Conservation (phyloP, 768 basidiomycete genomes). For the Sporobolomyces pararoseus region DNA sequence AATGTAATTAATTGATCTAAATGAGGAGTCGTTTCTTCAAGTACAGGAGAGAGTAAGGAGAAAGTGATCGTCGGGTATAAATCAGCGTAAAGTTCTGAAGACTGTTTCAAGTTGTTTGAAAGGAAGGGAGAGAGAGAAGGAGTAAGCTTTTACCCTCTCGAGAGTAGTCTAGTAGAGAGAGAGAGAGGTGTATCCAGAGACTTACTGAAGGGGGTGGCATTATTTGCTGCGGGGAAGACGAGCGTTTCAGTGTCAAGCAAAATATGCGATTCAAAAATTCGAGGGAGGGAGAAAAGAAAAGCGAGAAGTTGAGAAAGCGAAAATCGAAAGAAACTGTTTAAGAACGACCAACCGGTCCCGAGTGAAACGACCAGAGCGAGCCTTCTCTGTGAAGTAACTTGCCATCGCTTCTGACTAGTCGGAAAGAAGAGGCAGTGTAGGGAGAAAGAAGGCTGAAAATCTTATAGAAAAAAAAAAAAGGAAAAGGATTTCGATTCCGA, state of each 20-base stretch:
- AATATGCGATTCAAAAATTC: background rate
- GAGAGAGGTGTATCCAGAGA: too few species aligned
- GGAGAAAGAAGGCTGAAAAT: too few species aligned
- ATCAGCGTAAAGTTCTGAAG: background rate
- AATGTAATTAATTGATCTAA: background rate
- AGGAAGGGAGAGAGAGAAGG: background rate
- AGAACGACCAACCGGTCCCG: too few species aligned
- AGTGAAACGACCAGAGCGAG: background rate
- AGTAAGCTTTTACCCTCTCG: background rate
- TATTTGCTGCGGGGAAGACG: too few species aligned
- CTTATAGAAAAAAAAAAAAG: too few species aligned
- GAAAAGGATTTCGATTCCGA: too few species aligned
- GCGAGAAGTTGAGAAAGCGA: background rate
- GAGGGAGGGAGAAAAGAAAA: background rate
- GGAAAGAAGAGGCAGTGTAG: too few species aligned
- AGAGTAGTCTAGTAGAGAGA: too few species aligned
- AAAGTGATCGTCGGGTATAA: background rate
- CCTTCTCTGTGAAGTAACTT: too few species aligned
- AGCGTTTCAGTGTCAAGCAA: background rate
- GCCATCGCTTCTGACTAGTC: too few species aligned
- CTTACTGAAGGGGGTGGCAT: too few species aligned
- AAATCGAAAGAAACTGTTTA: too few species aligned
- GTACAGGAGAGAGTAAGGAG: conserved; percentile 3
- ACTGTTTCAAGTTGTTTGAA: background rate
- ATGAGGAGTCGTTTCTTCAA: conserved; percentile 12